Base-by-base conservation (phyloP, 225 moss, liverwort and hornwort genomes). In the Physcomitrium patens region DNA sequence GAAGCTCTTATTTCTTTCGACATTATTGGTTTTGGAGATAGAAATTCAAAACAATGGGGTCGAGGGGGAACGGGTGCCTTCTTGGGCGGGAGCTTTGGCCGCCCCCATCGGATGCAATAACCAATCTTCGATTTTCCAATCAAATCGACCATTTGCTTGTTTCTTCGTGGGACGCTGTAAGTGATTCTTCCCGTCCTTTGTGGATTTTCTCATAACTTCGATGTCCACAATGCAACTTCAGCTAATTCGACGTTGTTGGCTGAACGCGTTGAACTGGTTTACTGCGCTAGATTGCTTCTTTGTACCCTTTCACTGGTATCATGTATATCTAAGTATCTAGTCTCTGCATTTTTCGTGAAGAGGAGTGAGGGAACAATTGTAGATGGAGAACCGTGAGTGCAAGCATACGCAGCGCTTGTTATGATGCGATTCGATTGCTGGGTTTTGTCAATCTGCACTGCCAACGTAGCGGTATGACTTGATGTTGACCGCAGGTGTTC, bases 111-210 rank as follows among this genome's bases (percentile, higher is more conserved):
- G 97, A 94, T 76, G 94, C 92, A 18, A 81, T 99, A 53, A 91
- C 89, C 49, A 91, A 80, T 42, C 63, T 99, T 55, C 82, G 93
- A 51, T 99, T 99, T 75, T 91, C 97, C 27, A 87, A 87, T 47
- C 85, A 91, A 71, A 93, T 89, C 71, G 91, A 99, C 71, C 85
- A 85, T 60, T 80, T 99, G 43, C 90, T 99, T 66, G 93, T 90
- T 67, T 91, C 97, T 7, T 99, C 97, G 12, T 94, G 90, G 91
- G 97, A 99, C 74, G 18, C 82, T 72, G 96, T 96, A 47, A 89
- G 96, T 90, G 42, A 43, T 37, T 4, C 31, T 11, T 53, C 56
- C 19, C 46, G 17, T 71, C 53, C 53, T 56, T 37, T 37, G 31
- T 37, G 31, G 5, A 37, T 37, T 60, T 69, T 16, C 26, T 65